Evolutionary conservation across 2,329 filamentous ascomycete genomes (phyloP), one percentile per base, ranked within the genome.

Genomic region (Penicillium fuscoglaucum): DNA sequence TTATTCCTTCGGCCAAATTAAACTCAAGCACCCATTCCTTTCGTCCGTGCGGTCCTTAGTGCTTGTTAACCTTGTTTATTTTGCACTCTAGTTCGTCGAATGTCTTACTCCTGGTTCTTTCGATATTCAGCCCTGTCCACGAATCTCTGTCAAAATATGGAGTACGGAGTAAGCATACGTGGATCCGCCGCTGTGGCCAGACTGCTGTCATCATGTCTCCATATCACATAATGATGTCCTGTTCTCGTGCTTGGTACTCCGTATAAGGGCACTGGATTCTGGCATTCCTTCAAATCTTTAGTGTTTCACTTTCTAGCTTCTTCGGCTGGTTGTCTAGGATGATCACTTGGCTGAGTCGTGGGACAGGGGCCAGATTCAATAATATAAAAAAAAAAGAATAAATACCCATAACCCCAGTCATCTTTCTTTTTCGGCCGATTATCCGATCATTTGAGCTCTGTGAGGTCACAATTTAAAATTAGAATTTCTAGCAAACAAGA

Each of bases 311-410:
- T 53, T 40, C 19, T 28, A 13, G 50, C 19, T 19, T 57, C 40
- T 21, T 37, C 26, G 21, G 41, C 48, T n/a, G 29, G 28, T 24
- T 37, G 19, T 47, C 19, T 41, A 46, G 48, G 49, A 57, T 46
- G 19, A 47, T 52, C 49, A 45, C 40, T 45, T 52, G 39, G 39
- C 53, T 28, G 53, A 44, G 10, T 31, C 39, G 33, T 57, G 33
- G 29, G 29, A 39, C 47, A 26, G 31, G 46, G 46, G 46, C 6
- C 31, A 26, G 21, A 24, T 35, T 17, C 19, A 35, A 48, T 33
- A 48, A 35, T 24, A 7, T 9, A 15, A 33, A 21, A 47, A 15
- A 33, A 21, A 47, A 24, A 21, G 28, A 31, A 21, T 15, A 46
- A 44, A 26, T 35, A 17, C 13, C 21, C 26, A 31, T 12, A 19